These are phyloP conservation scores for Tuber umbilicatum DNA, from an alignment of 495 filamentous ascomycete genomes.

Conservation along the genomic window DNA sequence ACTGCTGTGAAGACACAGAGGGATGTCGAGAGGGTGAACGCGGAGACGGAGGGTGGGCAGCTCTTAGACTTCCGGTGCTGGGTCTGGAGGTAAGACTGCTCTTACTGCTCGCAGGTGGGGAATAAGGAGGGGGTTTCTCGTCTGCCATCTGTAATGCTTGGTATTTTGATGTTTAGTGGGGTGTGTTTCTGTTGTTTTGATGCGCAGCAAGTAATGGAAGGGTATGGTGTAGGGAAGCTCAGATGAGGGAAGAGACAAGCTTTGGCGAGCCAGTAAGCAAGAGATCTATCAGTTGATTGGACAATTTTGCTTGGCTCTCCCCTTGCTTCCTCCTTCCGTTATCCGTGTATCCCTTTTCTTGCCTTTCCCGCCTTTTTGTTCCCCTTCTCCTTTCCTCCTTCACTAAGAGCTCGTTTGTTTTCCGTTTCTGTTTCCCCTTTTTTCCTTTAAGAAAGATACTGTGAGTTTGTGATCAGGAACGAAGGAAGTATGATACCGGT, in stretches of 20 bases:
- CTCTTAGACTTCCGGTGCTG: constrained; percentile 37
- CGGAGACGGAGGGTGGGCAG: constrained; percentile 34
- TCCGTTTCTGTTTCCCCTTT: constrained; percentile 6
- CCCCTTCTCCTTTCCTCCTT: constrained; percentile 4
- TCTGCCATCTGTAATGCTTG: constrained; percentile 25
- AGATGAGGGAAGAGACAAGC: background rate
- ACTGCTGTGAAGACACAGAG: constrained; percentile 35
- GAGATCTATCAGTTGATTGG: background rate
- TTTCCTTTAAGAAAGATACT: constrained; percentile 15
- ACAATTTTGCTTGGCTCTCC: background rate
- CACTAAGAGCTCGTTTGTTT: constrained; percentile 6
- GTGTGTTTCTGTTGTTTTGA: constrained; percentile 7
- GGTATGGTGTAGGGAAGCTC: background rate
- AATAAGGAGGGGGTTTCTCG: constrained; percentile 22
- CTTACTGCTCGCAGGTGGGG: constrained; percentile 12
- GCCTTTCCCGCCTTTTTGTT: constrained; percentile 27
- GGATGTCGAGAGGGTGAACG: constrained; percentile 39
- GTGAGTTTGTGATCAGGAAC: constrained; percentile 16
- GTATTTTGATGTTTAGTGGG: constrained; percentile 14
- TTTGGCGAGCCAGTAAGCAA: background rate
- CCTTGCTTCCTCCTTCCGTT: background rate
- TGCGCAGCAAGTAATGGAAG: background rate
- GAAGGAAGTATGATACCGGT: constrained; percentile 2
- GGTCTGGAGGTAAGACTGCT: constrained; percentile 31
- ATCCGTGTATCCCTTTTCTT: background rate